phyloP scores from a whole-genome alignment of 345 rosid species.

The Gossypioides kirkii region DNA sequence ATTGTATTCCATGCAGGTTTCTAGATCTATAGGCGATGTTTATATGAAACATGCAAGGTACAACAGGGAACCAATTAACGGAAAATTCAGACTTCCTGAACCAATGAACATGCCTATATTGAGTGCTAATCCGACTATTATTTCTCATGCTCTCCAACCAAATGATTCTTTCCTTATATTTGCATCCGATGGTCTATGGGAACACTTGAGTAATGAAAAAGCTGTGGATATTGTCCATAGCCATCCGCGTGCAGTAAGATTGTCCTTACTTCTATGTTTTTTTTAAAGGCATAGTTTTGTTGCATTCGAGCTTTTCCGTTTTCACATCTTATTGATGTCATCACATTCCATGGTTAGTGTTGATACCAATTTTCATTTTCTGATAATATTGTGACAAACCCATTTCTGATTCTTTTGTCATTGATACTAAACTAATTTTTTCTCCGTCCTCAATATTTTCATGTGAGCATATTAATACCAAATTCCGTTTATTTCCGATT shows the following conservation, averaged over 20 bases:
- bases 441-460: neutral
- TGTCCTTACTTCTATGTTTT: neutral
- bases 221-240: constrained; percentile 86
- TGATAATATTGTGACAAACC: neutral
- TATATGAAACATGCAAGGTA: constrained; percentile 69
- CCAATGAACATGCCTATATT: constrained; percentile 71
- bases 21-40: constrained; percentile 79
- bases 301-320: constrained; percentile 1
- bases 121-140: constrained; percentile 64
- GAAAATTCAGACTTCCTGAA: constrained; percentile 73
- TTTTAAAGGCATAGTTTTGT: neutral
- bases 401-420: neutral
- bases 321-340: neutral
- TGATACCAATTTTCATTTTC: constrained; percentile 3
- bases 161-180: constrained; percentile 85
- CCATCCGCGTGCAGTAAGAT: constrained; percentile 71
- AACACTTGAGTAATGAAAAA: constrained; percentile 75
- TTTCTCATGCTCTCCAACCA: constrained; percentile 64
- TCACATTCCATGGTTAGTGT: constrained; percentile 8
- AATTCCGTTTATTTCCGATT: neutral
- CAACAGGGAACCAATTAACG: constrained; percentile 57
- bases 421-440: neutral
- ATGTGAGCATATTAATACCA: too few relatives aligned
- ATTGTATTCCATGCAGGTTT: constrained; percentile 52
- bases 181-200: constrained; percentile 98